Conservation (phyloP, 1,284 basidiomycete genomes). For the Cryptococcus sp. region DNA sequence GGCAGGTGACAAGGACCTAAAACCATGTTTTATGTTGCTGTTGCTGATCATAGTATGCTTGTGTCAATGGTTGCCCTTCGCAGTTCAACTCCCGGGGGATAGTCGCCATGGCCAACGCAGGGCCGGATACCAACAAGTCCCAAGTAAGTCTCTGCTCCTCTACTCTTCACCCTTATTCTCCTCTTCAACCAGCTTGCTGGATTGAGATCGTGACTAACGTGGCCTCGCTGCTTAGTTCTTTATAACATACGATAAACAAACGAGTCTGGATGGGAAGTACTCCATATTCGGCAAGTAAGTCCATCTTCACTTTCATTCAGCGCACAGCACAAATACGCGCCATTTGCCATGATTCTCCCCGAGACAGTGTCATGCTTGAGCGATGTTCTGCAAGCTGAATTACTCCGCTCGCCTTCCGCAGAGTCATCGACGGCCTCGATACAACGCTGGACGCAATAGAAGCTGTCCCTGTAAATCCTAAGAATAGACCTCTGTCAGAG, state of each 20-base stretch:
- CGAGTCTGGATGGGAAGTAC: conserved; percentile 90
- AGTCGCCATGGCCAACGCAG: conserved; percentile 96
- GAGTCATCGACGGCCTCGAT: conserved; percentile 90
- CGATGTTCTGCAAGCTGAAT: no score
- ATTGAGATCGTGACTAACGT: background rate
- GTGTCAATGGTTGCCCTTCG: background rate
- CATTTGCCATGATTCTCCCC: no score
- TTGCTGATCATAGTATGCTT: no score
- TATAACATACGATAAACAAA: conserved; percentile 86
- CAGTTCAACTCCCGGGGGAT: conserved; percentile 92
- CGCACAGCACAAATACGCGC: no score
- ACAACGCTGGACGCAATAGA: conserved; percentile 88
- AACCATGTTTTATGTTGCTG: no score
- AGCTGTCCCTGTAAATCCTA: conserved; percentile 81
- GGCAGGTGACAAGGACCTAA: no score
- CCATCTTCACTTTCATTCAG: background rate
- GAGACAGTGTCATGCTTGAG: background rate
- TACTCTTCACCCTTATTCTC: background rate
- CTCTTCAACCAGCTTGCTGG: background rate
- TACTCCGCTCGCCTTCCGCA: conserved; percentile 18
- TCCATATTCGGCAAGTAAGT: conserved; percentile 78
- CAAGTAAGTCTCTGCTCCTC: conserved; percentile 36
- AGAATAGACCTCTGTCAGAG: conserved; percentile 82
- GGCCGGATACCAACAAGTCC: conserved; percentile 89
- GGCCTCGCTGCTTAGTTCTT: conserved; percentile 68